phyloP scores from a whole-genome alignment of 78 protist species.

The Polysphondylium violaceum region DNA sequence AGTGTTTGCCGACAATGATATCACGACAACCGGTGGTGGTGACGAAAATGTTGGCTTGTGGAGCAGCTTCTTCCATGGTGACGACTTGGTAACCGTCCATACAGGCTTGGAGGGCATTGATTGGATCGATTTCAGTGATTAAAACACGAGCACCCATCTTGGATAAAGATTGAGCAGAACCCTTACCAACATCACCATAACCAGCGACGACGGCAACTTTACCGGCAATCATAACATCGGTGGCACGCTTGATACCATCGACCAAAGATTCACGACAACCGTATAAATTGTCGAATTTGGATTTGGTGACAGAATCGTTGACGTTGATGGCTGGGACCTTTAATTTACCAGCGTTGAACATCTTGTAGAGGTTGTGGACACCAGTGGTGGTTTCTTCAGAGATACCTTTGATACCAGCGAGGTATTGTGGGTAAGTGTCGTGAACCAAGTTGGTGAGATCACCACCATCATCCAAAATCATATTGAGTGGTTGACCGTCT shows the following conservation, averaged over 20 bases:
- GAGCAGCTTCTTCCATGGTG: constrained; percentile 94
- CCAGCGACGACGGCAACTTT: constrained; percentile 97
- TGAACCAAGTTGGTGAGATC: constrained; percentile 98
- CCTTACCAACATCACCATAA: constrained; percentile 99
- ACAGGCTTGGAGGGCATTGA: constrained; percentile 99
- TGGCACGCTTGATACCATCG: constrained; percentile 99
- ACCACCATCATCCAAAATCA: constrained; percentile 99
- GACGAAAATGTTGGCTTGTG: constrained; percentile 94
- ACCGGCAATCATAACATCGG: constrained; percentile 99
- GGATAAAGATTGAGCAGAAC: constrained; percentile 95
- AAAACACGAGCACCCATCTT: constrained; percentile 95
- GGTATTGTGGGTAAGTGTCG: constrained; percentile 87
- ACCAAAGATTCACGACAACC: constrained; percentile 99
- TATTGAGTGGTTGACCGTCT: constrained; percentile 80
- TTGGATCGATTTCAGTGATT: constrained; percentile 99
- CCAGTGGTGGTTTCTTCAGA: constrained; percentile 99
- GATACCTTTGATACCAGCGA: constrained; percentile 93
- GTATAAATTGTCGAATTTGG: constrained; percentile 99
- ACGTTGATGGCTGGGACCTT: constrained; percentile 99
- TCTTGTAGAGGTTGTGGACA: constrained; percentile 97
- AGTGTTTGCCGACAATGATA: constrained; percentile 94
- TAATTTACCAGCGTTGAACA: constrained; percentile 92
- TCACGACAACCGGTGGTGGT: constrained; percentile 99
- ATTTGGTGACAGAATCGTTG: constrained; percentile 99
- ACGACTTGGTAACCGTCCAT: constrained; percentile 98